Conservation (phyloP, 176 grass and related monocot genomes). For the Cenchrus americanus region DNA sequence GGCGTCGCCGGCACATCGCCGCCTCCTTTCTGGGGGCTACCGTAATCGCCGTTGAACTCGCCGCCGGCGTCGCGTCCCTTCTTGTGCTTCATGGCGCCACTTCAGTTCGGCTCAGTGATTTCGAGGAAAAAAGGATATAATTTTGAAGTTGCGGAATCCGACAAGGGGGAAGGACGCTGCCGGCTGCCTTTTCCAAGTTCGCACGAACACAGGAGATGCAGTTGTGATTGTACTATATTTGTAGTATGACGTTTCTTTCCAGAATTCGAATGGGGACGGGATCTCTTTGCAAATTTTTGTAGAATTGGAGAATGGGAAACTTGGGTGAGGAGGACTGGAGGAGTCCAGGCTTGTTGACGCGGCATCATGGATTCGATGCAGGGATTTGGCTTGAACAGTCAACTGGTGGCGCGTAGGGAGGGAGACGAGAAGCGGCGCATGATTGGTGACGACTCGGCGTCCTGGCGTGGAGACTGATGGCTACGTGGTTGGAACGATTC, state of each 20-base stretch:
- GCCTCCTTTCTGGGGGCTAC: background rate
- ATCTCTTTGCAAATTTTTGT: background rate
- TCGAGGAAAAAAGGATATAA: background rate
- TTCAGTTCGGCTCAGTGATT: background rate
- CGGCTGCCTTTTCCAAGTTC: background rate
- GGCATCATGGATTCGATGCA: background rate
- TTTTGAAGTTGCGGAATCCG: background rate
- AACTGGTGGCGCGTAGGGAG: background rate
- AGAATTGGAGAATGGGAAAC: background rate
- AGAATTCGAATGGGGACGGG: background rate
- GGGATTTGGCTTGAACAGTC: slow-evolving; percentile 1
- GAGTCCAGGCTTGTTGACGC: background rate
- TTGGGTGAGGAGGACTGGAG: background rate
- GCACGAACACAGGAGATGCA: background rate
- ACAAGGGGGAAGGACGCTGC: background rate
- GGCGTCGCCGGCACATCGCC: slow-evolving; percentile 9
- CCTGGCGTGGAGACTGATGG: background rate
- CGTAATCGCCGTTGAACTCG: slow-evolving; percentile 13
- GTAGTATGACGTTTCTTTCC: background rate
- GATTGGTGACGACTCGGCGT: slow-evolving; percentile 21
- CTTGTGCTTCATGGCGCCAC: slow-evolving; percentile 33
- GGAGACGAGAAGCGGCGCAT: background rate
- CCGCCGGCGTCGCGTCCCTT: slow-evolving; percentile 22
- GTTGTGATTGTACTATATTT: too few species aligned
- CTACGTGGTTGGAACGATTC: slow-evolving; percentile 18